Base-by-base conservation (phyloP, 202 grass and related monocot genomes). In the Hordeum pubiflorum region DNA sequence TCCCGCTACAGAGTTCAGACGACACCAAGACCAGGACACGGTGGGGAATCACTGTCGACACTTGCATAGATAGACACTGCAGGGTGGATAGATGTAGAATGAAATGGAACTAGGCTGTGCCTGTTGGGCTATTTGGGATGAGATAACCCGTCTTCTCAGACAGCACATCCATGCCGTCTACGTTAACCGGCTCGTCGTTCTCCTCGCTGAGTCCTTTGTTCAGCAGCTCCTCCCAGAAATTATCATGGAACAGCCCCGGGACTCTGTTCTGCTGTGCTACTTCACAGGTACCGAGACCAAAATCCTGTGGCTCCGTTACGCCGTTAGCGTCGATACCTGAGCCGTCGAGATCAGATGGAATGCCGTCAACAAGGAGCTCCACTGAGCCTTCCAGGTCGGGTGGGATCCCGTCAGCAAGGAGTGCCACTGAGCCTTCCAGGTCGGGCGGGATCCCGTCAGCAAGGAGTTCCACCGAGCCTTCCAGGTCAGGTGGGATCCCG, bases 151-250 rank as follows among this genome's bases (percentile, higher is more conserved):
- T 44, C 67, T 70, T 70, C 67, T 70, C 39, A 13, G 39, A 12
- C 39, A 69, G 38, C 66, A 69, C 38, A 70, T 27, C 39, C 67
- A 44, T 70, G 4, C 14, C 39, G 22, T 40, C 67, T 0, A 26
- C 39, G 22, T 44, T 26, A 44, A 17, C 67, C 39, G 12, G 67
- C 38, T 70, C 24, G 12, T 70, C 67, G 15, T 27, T 26, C 39
- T 70, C 67, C 44, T 17, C 39, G 39, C 67, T 2, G 12, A 70
- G 39, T 26, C 67, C 39, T 70, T 24, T 23, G 21, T 70, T 70
- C 39, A 70, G 39, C 21, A 70, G 67, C 67, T 70, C 67, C 67
- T 70, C 67, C 66, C 67, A 70, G 39, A 70, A 70, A 70, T 44
- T 70, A 44, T 24, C 21, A 13, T 26, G 23, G 24, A 40, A 26